Evolutionary conservation across 257 asterid genomes (phyloP), one percentile per base, ranked within the genome.

Genomic region (Thymus quinquecostatus): DNA sequence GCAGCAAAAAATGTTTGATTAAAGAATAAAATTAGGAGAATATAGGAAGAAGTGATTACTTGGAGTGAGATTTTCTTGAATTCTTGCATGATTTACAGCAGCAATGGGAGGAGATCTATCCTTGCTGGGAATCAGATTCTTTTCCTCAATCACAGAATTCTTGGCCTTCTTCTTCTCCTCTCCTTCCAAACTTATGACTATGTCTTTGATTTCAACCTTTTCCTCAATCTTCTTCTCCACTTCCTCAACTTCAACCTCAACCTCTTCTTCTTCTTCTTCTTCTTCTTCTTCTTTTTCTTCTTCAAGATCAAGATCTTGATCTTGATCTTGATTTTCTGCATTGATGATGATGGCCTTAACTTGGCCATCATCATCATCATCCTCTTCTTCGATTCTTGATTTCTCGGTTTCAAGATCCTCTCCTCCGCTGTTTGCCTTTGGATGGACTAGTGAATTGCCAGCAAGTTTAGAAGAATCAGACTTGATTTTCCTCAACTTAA

Each of bases 321-420:
- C 5, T 36, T 36, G 77, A 75, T 10, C 58, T 32, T 69, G 82
- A 14, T 47, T 36, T 36, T 36, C 80, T 56, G 33, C 87, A 78
- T 80, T 81, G 78, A 78, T 77, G 60, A 85, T 66, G 40, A 84
- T 59, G 32, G 74, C 72, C 28, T 67, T 75, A 68, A 73, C 87
- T 36, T 75, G 58, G 63, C 78, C 21, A 21, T 21, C 21, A 21
- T 21, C 21, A 21, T 21, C 71, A 10, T 76, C 3, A 36, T 36
- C 71, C 5, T 76, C 79, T 32, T 66, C 82, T 64, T 82, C 85
- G 48, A 85, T 83, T 79, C 78, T 79, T 58, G 82, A 75, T 41
- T 67, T 78, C 36, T 38, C 14, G 36, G 72, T 53, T 29, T 66
- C 70, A 30, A 54, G 55, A 48, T 71, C 82, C 47, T 49, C 65